These are phyloP conservation scores for Naganishia onofrii DNA, from an alignment of 768 basidiomycete species.

Conservation along the genomic window DNA sequence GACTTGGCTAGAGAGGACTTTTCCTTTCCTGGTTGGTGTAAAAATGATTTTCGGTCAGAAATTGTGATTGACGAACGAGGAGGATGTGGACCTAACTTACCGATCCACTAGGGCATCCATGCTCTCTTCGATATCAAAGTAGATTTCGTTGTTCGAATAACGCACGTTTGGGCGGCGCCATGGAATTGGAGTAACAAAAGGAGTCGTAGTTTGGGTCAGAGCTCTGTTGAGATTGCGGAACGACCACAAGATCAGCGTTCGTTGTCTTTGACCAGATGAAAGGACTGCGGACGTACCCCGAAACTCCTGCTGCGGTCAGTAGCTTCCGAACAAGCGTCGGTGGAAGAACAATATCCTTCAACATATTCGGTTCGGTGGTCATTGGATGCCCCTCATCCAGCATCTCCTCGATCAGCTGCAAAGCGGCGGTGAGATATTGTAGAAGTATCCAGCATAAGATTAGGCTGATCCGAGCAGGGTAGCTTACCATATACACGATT, in stretches of 20 bases:
- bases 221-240: constrained; percentile 35
- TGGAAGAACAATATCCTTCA: constrained; percentile 89
- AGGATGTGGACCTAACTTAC: constrained; percentile 54
- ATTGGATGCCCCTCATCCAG: constrained; percentile 86
- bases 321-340: constrained; percentile 79
- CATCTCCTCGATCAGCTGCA: constrained; percentile 96
- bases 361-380: constrained; percentile 82
- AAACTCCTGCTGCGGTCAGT: constrained; percentile 59
- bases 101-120: constrained; percentile 74
- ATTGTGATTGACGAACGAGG: constrained; percentile 34
- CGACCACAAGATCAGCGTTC: not conserved
- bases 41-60: not conserved
- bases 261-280: not conserved
- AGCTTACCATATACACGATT: constrained; percentile 80
- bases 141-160: constrained; percentile 85
- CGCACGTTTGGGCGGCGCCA: constrained; percentile 83
- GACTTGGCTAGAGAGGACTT: constrained; percentile 64
- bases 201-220: constrained; percentile 52
- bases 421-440: constrained; percentile 12
- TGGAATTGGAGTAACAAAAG: constrained; percentile 84
- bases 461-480: not conserved
- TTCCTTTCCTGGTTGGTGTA: constrained; percentile 61
- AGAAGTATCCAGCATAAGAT: constrained; percentile 19
- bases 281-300: constrained; percentile 52
- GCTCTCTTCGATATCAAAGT: constrained; percentile 84